Evolutionary conservation across 2,329 filamentous ascomycete genomes (phyloP), one percentile per base, ranked within the genome.

Genomic region (Penicillium sp.): DNA sequence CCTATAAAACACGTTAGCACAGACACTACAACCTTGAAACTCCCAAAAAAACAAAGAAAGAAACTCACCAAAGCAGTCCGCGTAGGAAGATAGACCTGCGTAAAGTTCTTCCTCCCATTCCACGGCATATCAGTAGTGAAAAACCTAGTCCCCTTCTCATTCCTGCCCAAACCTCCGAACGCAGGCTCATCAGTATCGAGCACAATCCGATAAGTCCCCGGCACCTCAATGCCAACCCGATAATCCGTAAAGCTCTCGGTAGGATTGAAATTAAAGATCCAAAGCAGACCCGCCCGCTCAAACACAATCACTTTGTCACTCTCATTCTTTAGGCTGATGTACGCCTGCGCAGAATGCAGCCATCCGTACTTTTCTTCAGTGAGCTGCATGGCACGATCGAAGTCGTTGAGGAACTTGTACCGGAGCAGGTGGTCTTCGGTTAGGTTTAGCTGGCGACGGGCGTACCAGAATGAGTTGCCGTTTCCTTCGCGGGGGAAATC

Each of bases 401-500:
- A 99, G 65, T 93, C 88, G 78, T 97, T 95, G 62, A 99, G 84
- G 77, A 89, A 95, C 63, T 86, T 83, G 79, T 97, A 99, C 12
- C 94, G 89, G 33, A 99, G 84, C 12, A 96, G 79, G 0, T 80
- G 64, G 71, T 99, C 94, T 51, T 97, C 91, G 0, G 91, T 87
- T 15, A 99, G 84, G 75, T 99, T 97, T 64, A 97, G 86, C 73
- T 97, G 93, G 56, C 94, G 89, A 22, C 94, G 86, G 2, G 92
- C 92, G 70, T 96, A 96, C 86, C 90, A 93, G 81, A 92, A 97
- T 44, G 89, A 94, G 76, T 96, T 96, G 69, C 87, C 79, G 77
- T 97, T 97, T 56, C 94, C 94, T 68, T 88, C 91, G 49, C 94
- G 89, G 4, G 94, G 94, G 75, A 99, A 99, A 74, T 99, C 94